A percentile compares a stretch with the other conserved stretches of the same genome.
phyloP scores from a whole-genome alignment of 108 stramenopile genomes.

The Skeletonema grethae region DNA sequence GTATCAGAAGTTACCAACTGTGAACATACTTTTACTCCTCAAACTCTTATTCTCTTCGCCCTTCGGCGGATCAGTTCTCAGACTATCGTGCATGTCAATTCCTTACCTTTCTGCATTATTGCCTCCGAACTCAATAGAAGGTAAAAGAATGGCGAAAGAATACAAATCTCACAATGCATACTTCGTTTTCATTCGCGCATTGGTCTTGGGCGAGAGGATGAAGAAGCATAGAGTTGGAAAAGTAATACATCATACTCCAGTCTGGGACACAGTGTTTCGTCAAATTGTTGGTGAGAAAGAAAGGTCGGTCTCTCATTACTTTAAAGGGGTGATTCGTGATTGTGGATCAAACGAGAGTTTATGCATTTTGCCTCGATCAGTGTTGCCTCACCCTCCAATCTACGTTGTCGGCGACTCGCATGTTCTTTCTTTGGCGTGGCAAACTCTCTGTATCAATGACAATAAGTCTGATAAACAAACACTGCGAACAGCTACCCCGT shows the following conservation, averaged over 20 bases:
- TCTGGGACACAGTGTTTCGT: conserved; percentile 49
- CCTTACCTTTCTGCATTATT: conserved; percentile 29
- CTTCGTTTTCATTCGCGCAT: conserved; percentile 48
- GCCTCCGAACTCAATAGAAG: conserved; percentile 30
- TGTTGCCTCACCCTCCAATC: conserved; percentile 25
- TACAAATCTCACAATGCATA: conserved; percentile 66
- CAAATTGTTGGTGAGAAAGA: background rate
- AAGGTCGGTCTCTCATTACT: background rate
- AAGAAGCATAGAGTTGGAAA: conserved; percentile 40
- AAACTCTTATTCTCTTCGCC: conserved; percentile 60
- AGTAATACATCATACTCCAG: conserved; percentile 37
- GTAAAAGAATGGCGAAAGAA: conserved; percentile 26
- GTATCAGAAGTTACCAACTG: conserved; percentile 28
- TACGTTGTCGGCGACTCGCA: conserved; percentile 68
- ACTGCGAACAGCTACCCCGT: conserved; percentile 46
- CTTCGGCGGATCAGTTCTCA: conserved; percentile 32
- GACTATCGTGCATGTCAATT: conserved; percentile 40
- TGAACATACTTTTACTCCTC: conserved; percentile 46
- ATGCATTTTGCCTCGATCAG: background rate
- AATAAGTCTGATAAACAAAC: background rate
- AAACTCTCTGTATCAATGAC: conserved; percentile 40
- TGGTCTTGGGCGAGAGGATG: conserved; percentile 55
- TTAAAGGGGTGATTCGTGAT: background rate
- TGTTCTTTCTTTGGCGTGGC: conserved; percentile 64
- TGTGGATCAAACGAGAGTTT: background rate